These are phyloP conservation scores for Phytophthora nicotianae DNA, from an alignment of 352 stramenopile genomes.

Conservation along the genomic window DNA sequence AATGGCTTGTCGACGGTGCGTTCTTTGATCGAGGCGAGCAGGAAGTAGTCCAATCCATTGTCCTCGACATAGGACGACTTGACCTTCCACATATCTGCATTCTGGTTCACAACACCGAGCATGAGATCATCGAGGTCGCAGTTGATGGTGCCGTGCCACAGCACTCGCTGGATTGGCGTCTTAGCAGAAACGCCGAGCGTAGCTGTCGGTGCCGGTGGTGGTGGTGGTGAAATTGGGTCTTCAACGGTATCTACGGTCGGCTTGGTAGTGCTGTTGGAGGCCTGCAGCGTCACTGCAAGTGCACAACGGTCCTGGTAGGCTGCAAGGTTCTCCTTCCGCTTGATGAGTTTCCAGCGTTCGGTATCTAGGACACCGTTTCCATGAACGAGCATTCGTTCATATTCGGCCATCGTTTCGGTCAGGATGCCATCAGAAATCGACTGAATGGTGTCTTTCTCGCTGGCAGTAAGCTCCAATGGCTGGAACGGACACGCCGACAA, in stretches of 20 bases:
- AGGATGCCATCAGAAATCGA: constrained; percentile 31
- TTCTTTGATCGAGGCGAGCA: constrained; percentile 32
- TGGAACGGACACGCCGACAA: constrained; percentile 43
- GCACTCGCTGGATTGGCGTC: constrained; percentile 19
- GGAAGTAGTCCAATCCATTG: constrained; percentile 36
- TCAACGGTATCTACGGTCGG: constrained; percentile 5
- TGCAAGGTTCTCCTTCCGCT: constrained; percentile 50
- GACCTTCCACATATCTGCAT: constrained; percentile 45
- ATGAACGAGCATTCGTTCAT: constrained; percentile 43
- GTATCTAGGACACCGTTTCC: constrained; percentile 44
- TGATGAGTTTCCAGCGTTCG: constrained; percentile 55
- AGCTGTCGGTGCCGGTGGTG: constrained; percentile 13
- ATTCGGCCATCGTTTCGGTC: constrained; percentile 42
- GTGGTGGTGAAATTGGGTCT: constrained; percentile 26
- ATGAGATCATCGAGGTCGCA: constrained; percentile 54
- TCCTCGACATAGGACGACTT: constrained; percentile 54
- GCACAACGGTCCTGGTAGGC: constrained; percentile 52
- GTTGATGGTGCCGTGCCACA: constrained; percentile 50
- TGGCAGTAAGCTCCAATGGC: constrained; percentile 28
- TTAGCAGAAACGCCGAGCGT: constrained; percentile 1
- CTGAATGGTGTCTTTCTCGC: constrained; percentile 30
- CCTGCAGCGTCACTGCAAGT: constrained; percentile 36
- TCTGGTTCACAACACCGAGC: constrained; percentile 40
- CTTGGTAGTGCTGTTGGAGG: constrained; percentile 30
- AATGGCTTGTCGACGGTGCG: constrained; percentile 33